Evolutionary conservation across 257 asterid species (phyloP).

Genomic region (Lycium ferocissimum): DNA sequence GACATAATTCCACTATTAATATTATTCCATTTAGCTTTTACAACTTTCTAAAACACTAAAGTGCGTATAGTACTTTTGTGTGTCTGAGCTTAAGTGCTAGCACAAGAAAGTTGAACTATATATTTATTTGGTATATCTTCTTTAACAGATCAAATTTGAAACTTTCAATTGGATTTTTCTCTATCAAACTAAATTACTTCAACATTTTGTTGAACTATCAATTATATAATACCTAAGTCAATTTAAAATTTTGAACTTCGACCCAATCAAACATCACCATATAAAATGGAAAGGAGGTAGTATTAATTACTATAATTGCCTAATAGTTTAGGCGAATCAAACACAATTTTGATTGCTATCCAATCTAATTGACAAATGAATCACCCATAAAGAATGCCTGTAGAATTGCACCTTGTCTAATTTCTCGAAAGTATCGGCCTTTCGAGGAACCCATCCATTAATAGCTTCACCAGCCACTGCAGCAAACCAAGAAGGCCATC

Average conservation of each 20-base stretch:
- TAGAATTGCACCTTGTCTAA: constrained; percentile 76
- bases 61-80: background rate
- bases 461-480: constrained; percentile 90
- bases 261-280: background rate
- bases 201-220: background rate
- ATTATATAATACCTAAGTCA: background rate
- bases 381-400: background rate
- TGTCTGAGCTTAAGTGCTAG: background rate
- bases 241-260: background rate
- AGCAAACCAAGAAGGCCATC: constrained; percentile 98
- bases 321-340: background rate
- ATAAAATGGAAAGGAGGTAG: background rate
- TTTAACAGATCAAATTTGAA: background rate
- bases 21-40: background rate
- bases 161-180: background rate
- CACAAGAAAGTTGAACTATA: background rate
- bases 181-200: background rate
- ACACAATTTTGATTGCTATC: background rate
- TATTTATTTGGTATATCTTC: background rate
- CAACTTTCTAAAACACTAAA: background rate
- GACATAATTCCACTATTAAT: background rate
- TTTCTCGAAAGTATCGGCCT: constrained; percentile 83
- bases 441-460: constrained; percentile 87
- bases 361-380: constrained; percentile 21
- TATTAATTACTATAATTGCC: background rate